A percentile compares a stretch with the other conserved stretches of the same genome.
Conservation (phyloP, 257 asterid species). For the Nicotiana noctiflora region DNA sequence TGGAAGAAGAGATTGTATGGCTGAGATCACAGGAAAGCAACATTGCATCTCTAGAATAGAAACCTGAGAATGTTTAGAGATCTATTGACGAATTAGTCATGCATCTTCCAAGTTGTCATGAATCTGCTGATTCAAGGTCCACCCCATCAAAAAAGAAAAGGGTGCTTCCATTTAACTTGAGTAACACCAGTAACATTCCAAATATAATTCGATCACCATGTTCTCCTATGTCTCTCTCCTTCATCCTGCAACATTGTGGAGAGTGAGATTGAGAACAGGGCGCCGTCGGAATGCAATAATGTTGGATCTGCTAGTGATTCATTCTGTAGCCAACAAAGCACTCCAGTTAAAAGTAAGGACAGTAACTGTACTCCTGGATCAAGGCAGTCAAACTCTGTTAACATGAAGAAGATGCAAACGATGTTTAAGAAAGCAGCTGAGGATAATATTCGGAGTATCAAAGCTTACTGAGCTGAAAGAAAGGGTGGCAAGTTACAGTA, state of each 20-base stretch:
- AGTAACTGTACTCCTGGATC: slow-evolving; percentile 29
- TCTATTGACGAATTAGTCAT: slow-evolving; percentile 62
- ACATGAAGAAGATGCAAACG: slow-evolving; percentile 76
- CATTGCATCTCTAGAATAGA: slow-evolving; percentile 64
- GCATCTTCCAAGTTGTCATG: slow-evolving; percentile 49
- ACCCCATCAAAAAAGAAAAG: slow-evolving; percentile 45
- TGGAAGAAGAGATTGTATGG: slow-evolving; percentile 87
- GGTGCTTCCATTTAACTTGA: slow-evolving; percentile 61
- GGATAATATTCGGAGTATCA: slow-evolving; percentile 80
- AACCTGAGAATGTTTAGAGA: slow-evolving; percentile 78
- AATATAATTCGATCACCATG: slow-evolving; percentile 74
- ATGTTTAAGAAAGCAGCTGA: slow-evolving; percentile 93
- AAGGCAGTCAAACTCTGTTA: slow-evolving; percentile 61
- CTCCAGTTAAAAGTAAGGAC: slow-evolving; percentile 32
- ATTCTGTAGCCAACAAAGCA: slow-evolving; percentile 22
- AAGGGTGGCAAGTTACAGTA: slow-evolving; percentile 95
- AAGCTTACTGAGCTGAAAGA: slow-evolving; percentile 86
- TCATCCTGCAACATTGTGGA: slow-evolving; percentile 45
- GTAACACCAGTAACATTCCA: slow-evolving; percentile 70
- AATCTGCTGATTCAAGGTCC: slow-evolving; percentile 44
- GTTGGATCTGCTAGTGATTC: slow-evolving; percentile 17
- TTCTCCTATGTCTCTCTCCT: slow-evolving; percentile 45
- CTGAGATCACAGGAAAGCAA: slow-evolving; percentile 61
- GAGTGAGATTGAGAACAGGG: slow-evolving; percentile 57
- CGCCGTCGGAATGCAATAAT: slow-evolving; percentile 52